phyloP scores from a whole-genome alignment of 768 basidiomycete species.

The Leucosporidium scottii region DNA sequence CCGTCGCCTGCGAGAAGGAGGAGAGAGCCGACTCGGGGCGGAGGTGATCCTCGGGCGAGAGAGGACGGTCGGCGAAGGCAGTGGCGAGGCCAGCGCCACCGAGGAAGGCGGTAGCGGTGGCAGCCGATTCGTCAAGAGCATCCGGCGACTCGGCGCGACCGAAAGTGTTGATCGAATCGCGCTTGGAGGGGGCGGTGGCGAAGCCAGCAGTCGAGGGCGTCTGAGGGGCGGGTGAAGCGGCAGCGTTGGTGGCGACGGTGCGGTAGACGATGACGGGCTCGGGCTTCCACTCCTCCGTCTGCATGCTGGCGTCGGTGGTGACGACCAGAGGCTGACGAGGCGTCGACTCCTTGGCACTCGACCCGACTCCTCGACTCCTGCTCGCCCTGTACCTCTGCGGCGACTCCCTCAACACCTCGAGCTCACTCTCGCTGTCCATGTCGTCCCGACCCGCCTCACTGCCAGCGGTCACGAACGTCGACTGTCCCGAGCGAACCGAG shows the following conservation, averaged over 20 bases:
- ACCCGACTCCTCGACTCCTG: background rate
- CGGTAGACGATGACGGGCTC: background rate
- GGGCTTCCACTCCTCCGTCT: conserved; percentile 1
- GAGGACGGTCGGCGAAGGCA: background rate
- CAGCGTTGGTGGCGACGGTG: background rate
- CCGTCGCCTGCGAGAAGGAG: conserved; percentile 1
- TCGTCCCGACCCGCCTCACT: background rate
- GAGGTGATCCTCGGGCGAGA: conserved; percentile 2
- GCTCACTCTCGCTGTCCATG: background rate
- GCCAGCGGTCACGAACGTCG: background rate
- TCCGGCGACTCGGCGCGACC: conserved; percentile 10
- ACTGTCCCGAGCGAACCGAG: conserved; percentile 20
- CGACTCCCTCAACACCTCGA: background rate
- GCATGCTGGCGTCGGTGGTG: background rate
- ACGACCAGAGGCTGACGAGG: background rate
- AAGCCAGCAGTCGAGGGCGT: background rate
- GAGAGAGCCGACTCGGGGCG: conserved; percentile 6
- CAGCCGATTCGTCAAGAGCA: conserved; percentile 16
- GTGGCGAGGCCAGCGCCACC: background rate
- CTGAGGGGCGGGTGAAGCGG: background rate
- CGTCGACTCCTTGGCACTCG: background rate
- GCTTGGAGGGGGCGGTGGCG: background rate
- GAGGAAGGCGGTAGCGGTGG: conserved; percentile 20
- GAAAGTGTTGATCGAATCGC: conserved; percentile 16
- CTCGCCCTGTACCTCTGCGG: background rate